Base-by-base conservation (phyloP, 768 basidiomycete genomes). In the Lactarius vividus region DNA sequence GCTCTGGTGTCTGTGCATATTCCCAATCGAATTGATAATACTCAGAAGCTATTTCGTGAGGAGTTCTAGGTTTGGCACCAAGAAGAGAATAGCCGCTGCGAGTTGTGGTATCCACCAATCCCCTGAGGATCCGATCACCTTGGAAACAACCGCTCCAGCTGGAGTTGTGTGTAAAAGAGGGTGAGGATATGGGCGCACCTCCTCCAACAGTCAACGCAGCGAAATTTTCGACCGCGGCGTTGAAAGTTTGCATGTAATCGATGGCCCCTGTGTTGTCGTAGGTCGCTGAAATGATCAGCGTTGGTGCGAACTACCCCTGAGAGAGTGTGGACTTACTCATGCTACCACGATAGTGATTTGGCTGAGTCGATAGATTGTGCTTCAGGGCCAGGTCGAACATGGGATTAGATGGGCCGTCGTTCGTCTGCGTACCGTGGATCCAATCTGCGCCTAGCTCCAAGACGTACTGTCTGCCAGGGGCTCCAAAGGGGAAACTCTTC, bases 381-480 rank as follows among this genome's bases (percentile, higher is more conserved):
- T 87, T 85, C 71, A 80, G 76, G 29, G 83, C 85, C 57, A 89
- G 77, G 23, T 74, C 74, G 72, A 82, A 83, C 18, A 89, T 84
- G 1, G 88, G 88, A 71, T 89, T 89, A 7, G 79, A 77, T 28
- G 80, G 77, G 3, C 84, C 86, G 39, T 78, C 70, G 2, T 77
- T 81, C 2, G 74, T 72, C 64, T 84, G 83, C 0, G 80, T 81
- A 29, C 82, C 79, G 65, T 80, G 85, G 37, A 88, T 76, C 86
- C 87, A 88, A 67, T 86, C 86, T 8, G 87, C 79, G 49, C 85
- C 70, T 33, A 80, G 73, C 73, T 90, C 88, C 33, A 89, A 74
- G 1, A 79, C 79, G 66, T 77, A 75, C 35, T 80, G 68, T 60
- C 72, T 73, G 1, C 74, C 76, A 0, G 73, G 61, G 0, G 66